Conservation (phyloP, 2,329 filamentous ascomycete species). For the Colletotrichum sp. region DNA sequence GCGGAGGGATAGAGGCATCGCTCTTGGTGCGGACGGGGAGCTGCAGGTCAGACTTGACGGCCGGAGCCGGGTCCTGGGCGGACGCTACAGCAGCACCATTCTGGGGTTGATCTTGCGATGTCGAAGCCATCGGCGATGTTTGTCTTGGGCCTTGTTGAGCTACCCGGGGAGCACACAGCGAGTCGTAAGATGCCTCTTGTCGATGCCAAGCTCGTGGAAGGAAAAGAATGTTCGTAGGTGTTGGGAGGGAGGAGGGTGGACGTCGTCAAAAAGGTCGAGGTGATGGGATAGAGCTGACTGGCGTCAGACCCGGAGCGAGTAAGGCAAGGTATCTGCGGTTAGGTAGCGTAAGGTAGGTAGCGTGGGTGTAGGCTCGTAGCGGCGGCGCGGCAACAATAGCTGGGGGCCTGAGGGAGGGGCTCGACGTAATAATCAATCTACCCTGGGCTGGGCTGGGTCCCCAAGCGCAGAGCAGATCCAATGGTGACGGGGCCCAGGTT, state of each 20-base stretch:
- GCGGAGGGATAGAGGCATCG: slow-evolving; percentile 36
- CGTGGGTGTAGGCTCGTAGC: background rate
- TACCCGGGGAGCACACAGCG: background rate
- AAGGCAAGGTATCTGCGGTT: background rate
- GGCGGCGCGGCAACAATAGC: background rate
- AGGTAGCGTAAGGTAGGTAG: background rate
- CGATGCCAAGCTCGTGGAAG: slow-evolving; percentile 1
- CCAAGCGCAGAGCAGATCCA: slow-evolving; percentile 14
- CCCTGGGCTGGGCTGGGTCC: slow-evolving; percentile 2
- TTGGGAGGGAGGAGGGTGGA: background rate
- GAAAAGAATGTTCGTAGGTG: background rate
- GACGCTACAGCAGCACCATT: slow-evolving; percentile 22
- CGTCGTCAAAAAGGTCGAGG: background rate
- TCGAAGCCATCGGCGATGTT: slow-evolving; percentile 20
- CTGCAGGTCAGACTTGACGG: slow-evolving; percentile 3
- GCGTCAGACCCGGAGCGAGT: slow-evolving; percentile 12
- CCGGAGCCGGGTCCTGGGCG: background rate
- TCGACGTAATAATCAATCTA: slow-evolving; percentile 22
- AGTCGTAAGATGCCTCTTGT: background rate
- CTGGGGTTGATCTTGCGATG: slow-evolving; percentile 12
- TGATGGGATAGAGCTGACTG: slow-evolving; percentile 12
- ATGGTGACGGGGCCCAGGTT: slow-evolving; percentile 5
- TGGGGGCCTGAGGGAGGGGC: background rate
- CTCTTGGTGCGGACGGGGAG: slow-evolving; percentile 29
- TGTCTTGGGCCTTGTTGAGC: background rate